Evolutionary conservation across 441 rosid species (phyloP), one percentile per base, ranked within the genome.

Genomic region (Caryocar brasiliense): DNA sequence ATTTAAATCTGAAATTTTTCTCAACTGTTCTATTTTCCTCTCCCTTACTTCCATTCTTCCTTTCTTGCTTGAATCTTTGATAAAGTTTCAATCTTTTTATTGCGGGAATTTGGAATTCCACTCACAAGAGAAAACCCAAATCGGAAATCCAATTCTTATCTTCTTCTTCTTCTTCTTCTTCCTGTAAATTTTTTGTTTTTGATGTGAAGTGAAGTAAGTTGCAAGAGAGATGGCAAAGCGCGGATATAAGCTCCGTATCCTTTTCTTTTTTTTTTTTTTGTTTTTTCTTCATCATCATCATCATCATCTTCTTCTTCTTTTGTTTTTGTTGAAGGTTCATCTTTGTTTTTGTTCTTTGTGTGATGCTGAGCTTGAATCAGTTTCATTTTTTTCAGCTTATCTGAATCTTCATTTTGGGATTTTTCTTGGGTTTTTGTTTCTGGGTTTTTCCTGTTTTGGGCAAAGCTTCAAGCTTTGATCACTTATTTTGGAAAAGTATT

Each of bases 171-270:
- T 14, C 10, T 21, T 47, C 40, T 53, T 32, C 22, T 5, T 11
- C 20, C 23, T 13, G 23, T 12, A 28, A 61, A 14, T 32, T 2
- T 9, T 1, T 3, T 6, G 15, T 15, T 13, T 26, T 19, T 25
- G 4, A 6, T 7, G 20, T 12, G 14, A 6, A 6, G 24, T 27
- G 4, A 7, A 20, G 18, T 11, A 4, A 30, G 20, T 51, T 64
- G 61, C 57, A 57, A 60, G 38, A 52, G 49, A 51, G 55, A 84
- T 84, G 96, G 78, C 93, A 49, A 84, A 82, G 75, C 96, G 88
- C 62, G 96, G 93, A 73, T 91, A 82, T 68, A 86, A 91, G 82
- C 84, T 91, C 40, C 98, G 98, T 91, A 91, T 91, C 98, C 87
- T 83, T 70, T 45, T 23, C 14, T 15, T 17, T 28, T 25, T 10